A percentile compares a stretch with the other conserved stretches of the same genome.
phyloP scores from a whole-genome alignment of 1,139 yeast species.

The Trichomonascaceae sp. region DNA sequence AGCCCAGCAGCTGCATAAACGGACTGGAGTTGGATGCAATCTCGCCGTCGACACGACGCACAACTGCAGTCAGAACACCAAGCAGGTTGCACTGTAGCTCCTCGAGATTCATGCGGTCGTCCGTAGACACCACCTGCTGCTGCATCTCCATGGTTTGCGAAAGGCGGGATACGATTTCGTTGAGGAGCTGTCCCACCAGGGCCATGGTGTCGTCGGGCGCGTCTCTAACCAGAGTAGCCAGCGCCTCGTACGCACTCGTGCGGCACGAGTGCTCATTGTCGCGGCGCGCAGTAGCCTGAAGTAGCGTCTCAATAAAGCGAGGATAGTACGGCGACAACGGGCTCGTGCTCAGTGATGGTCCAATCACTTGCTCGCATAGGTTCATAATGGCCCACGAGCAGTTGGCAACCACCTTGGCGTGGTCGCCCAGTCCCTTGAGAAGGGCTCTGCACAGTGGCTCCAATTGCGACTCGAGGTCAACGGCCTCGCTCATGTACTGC shows the following conservation, averaged over 20 bases:
- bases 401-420: conserved; percentile 85
- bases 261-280: conserved; percentile 85
- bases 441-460: conserved; percentile 63
- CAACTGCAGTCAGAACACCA: conserved; percentile 76
- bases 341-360: conserved; percentile 40
- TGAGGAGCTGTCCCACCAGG: conserved; percentile 57
- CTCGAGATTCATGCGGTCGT: conserved; percentile 66
- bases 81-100: conserved; percentile 81
- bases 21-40: conserved; percentile 63
- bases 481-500: conserved; percentile 69
- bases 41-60: conserved; percentile 64
- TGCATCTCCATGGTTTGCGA: conserved; percentile 51
- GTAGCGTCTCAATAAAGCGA: conserved; percentile 53
- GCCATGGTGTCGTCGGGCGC: conserved; percentile 62
- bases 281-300: conserved; percentile 51
- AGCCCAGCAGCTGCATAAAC: conserved; percentile 73
- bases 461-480: conserved; percentile 50
- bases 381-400: conserved; percentile 97
- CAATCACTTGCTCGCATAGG: conserved; percentile 72
- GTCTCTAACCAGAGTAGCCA: conserved; percentile 67
- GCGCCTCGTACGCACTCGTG: conserved; percentile 91
- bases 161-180: conserved; percentile 59
- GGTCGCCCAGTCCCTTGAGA: conserved; percentile 67
- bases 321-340: conserved; percentile 65
- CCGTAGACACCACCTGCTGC: conserved; percentile 34